Conservation (phyloP, 2,329 filamentous ascomycete species). For the Penicillium sp. region DNA sequence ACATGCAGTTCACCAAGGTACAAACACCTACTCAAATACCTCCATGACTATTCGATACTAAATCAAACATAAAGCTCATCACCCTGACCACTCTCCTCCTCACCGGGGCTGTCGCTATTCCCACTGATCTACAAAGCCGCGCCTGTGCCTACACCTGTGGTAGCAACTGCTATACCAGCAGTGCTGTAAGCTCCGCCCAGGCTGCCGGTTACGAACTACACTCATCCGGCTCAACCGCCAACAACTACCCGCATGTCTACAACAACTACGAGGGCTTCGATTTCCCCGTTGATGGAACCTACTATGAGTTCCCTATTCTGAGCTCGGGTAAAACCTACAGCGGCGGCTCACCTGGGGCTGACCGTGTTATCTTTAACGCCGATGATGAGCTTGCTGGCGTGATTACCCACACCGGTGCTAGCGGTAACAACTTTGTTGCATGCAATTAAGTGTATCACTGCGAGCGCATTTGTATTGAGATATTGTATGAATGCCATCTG, state of each 20-base stretch:
- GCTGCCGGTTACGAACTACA: slow-evolving; percentile 59
- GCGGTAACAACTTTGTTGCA: slow-evolving; percentile 69
- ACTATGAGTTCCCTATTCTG: slow-evolving; percentile 67
- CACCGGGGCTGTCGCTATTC: slow-evolving; percentile 28
- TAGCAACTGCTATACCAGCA: slow-evolving; percentile 55
- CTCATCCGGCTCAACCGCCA: slow-evolving; percentile 36
- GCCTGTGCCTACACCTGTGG: slow-evolving; percentile 60
- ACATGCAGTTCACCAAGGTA: slow-evolving; percentile 34
- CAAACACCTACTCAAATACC: not conserved
- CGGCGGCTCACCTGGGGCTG: slow-evolving; percentile 67
- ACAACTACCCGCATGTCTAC: slow-evolving; percentile 63
- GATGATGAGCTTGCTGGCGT: slow-evolving; percentile 62
- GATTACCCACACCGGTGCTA: slow-evolving; percentile 73
- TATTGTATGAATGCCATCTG: not conserved
- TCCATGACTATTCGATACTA: not conserved
- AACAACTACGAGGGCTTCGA: slow-evolving; percentile 67
- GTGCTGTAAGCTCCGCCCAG: slow-evolving; percentile 55
- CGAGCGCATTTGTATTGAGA: slow-evolving; percentile 47
- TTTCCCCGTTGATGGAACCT: slow-evolving; percentile 62
- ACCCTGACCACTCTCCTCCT: slow-evolving; percentile 27
- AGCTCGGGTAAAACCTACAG: slow-evolving; percentile 54
- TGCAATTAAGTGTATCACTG: slow-evolving; percentile 44
- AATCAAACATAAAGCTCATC: slow-evolving; percentile 16
- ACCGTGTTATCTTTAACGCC: slow-evolving; percentile 68
- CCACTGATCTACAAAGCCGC: slow-evolving; percentile 40